These are phyloP conservation scores for Ricinus communis DNA, from an alignment of 345 rosid genomes.

Conservation along the genomic window DNA sequence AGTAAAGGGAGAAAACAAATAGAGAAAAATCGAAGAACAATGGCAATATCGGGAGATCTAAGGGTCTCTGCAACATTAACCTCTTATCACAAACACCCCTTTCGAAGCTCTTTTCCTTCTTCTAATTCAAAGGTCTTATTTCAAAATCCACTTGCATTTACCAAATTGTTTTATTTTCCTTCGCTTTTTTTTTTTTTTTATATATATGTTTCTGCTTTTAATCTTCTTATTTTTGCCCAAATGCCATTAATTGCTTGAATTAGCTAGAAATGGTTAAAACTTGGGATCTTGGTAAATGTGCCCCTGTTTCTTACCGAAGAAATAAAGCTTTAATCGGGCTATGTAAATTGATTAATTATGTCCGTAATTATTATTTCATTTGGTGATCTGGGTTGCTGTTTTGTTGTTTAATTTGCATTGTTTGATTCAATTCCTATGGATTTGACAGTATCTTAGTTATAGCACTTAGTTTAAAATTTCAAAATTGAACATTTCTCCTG, in stretches of 20 bases:
- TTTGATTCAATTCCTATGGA: no score
- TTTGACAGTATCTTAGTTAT: no score
- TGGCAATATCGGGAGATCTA: conserved; percentile 46
- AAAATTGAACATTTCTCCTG: no score
- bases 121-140: conserved; percentile 52
- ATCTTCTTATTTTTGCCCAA: background rate
- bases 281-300: background rate
- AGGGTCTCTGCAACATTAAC: conserved; percentile 64
- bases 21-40: background rate
- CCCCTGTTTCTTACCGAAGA: background rate
- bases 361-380: background rate
- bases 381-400: background rate
- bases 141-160: background rate
- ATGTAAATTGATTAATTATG: background rate
- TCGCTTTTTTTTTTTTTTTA: conserved; percentile 12
- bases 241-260: conserved; percentile 7
- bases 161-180: background rate
- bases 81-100: conserved; percentile 47
- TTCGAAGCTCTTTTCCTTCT: conserved; percentile 46
- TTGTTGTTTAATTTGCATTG: no score
- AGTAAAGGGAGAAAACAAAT: background rate
- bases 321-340: background rate
- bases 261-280: conserved; percentile 5
- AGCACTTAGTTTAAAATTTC: no score
- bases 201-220: background rate